These are phyloP conservation scores for Leucoagaricus sp. DNA, from an alignment of 1,284 basidiomycete species.

Conservation along the genomic window DNA sequence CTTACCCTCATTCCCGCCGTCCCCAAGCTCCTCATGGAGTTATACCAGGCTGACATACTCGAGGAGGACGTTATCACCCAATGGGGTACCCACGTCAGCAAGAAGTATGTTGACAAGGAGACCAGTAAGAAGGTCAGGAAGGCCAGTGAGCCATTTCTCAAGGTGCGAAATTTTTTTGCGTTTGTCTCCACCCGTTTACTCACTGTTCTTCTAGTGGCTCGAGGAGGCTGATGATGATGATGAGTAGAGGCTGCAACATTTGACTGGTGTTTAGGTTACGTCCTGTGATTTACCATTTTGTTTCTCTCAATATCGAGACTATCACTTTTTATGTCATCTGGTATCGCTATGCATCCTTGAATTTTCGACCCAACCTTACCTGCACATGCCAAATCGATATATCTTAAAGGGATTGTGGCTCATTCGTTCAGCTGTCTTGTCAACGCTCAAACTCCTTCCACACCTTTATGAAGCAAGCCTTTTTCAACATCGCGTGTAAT, in stretches of 20 bases:
- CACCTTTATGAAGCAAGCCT: too few relatives aligned
- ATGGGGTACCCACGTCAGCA: slow-evolving; percentile 97
- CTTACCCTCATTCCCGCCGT: slow-evolving; percentile 68
- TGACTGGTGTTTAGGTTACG: not conserved
- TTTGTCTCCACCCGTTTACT: not conserved
- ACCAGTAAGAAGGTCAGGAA: slow-evolving; percentile 95
- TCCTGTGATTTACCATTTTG: not conserved
- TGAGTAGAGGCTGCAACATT: not conserved
- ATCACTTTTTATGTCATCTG: too few relatives aligned
- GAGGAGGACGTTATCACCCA: slow-evolving; percentile 90
- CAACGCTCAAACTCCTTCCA: too few relatives aligned
- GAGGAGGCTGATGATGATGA: slow-evolving; percentile 52
- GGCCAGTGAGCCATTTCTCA: slow-evolving; percentile 94
- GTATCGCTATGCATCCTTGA: too few relatives aligned
- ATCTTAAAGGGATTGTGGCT: too few relatives aligned
- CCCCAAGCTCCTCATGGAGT: slow-evolving; percentile 93
- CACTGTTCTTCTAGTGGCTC: slow-evolving; percentile 44
- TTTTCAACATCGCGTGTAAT: too few relatives aligned
- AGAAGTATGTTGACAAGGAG: slow-evolving; percentile 97
- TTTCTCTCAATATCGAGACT: too few relatives aligned
- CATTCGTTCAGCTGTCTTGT: too few relatives aligned
- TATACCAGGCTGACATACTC: slow-evolving; percentile 92
- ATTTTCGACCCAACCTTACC: too few relatives aligned
- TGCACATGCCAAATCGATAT: too few relatives aligned
- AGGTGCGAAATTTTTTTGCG: slow-evolving; percentile 39